Base-by-base conservation (phyloP, 78 protist species). In the Dictyostelium purpureum region DNA sequence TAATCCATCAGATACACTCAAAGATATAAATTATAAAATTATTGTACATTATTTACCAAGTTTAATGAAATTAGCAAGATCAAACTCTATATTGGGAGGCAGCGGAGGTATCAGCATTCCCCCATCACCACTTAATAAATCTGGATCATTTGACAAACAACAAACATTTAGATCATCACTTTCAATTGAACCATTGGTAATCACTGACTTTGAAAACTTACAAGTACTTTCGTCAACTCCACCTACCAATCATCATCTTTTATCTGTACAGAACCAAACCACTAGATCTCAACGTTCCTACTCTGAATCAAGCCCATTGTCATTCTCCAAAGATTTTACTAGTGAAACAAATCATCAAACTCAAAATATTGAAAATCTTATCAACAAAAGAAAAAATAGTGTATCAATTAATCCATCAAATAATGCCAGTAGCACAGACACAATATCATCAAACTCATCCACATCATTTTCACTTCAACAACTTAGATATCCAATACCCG, bases 221-320 rank as follows among this genome's bases (percentile, higher is more conserved):
- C 57, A 71, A 43, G 11, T 71, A 12, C 54, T 38, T 38, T 33
- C 43, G 26, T 11, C 74, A 21, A 43, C 77, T 7, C 59, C 77
- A 43, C 31, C 85, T 14, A 16, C 40, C 31, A 63, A 63, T 63
- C 71, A 63, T 16, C 71, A 63, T 33, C 26, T 63, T 63, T 35
- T 69, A 69, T 40, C 21, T 40, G 4, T 69, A 10, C 87, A 78
- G 26, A 31, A 66, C 24, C 79, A 56, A 40, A 6, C 11, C 2
- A 63, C 47, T 54, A 43, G 49, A 70, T n/a, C n/a, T n/a, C 56
- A 52, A 31, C 63, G 92, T 71, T 85, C 92, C 54, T 24, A 74
- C 28, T 85, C 92, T 4, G 92, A 85, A 14, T 35, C 61, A 43
- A 37, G 69, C 11, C 92, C 92, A 56, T 67, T 85, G 28, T 85